Evolutionary conservation across 2,329 filamentous ascomycete species (phyloP).

Genomic region (Exophiala sp.): DNA sequence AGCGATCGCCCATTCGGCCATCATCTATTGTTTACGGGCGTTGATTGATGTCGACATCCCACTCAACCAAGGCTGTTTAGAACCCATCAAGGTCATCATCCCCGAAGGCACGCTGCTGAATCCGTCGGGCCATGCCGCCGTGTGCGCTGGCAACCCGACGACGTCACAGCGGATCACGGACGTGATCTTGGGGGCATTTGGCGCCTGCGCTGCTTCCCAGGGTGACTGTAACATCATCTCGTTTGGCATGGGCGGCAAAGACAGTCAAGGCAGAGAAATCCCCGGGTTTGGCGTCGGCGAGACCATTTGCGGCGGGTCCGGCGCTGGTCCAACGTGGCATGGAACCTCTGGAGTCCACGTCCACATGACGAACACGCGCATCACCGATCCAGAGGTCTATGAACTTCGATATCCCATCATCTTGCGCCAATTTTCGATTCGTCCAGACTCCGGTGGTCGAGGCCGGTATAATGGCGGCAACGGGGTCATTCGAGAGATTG

Average conservation of each 20-base stretch:
- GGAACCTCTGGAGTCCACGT: conserved; percentile 71
- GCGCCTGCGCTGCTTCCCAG: conserved; percentile 29
- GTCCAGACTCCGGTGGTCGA: conserved; percentile 56
- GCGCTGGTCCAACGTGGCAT: conserved; percentile 66
- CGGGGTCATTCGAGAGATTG: conserved; percentile 70
- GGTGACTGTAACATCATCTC: conserved; percentile 32
- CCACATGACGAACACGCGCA: conserved; percentile 84
- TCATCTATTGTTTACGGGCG: conserved; percentile 32
- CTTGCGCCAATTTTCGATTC: conserved; percentile 61
- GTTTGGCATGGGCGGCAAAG: conserved; percentile 28
- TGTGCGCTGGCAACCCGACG: conserved; percentile 29
- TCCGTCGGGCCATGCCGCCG: conserved; percentile 30
- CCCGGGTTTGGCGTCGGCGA: conserved; percentile 73
- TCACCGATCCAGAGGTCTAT: conserved; percentile 73
- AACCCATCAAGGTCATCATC: conserved; percentile 29
- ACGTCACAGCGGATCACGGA: conserved; percentile 33
- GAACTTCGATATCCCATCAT: conserved; percentile 71
- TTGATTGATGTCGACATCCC: conserved; percentile 32
- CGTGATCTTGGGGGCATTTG: conserved; percentile 34
- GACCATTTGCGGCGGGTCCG: conserved; percentile 71
- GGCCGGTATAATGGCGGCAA: conserved; percentile 66
- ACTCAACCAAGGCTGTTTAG: conserved; percentile 33
- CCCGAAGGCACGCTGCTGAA: conserved; percentile 31
- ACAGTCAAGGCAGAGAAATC: conserved; percentile 36
- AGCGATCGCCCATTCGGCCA: conserved; percentile 36